Conservation (phyloP, 2,329 filamentous ascomycete species). For the Pyrenochaeta sp. region DNA sequence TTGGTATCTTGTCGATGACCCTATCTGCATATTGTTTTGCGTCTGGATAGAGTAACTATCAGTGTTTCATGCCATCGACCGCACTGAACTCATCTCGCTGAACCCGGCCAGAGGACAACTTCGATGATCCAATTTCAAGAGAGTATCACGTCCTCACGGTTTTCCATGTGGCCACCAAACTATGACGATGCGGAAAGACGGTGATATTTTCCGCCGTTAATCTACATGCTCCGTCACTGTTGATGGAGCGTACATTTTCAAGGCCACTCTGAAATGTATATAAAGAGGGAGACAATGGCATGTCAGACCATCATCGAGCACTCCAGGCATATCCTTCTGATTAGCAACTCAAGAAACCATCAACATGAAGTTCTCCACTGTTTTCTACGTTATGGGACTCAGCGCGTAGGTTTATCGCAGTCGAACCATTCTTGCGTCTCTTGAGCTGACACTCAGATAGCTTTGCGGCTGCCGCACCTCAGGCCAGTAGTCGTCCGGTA, state of each 20-base stretch:
- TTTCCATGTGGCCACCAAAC: background rate
- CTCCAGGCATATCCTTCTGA: conserved; percentile 7
- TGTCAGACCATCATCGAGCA: conserved; percentile 8
- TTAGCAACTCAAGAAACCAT: conserved; percentile 6
- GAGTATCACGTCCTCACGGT: background rate
- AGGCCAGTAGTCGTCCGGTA: conserved; percentile 14
- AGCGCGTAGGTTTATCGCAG: conserved; percentile 21
- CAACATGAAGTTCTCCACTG: conserved; percentile 39
- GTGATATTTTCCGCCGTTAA: conserved; percentile 3
- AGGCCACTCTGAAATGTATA: conserved; percentile 9
- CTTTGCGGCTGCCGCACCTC: conserved; percentile 26
- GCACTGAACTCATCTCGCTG: conserved; percentile 13
- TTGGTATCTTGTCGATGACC: conserved; percentile 2
- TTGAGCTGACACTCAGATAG: conserved; percentile 17
- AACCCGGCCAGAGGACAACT: conserved; percentile 10
- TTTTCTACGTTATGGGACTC: conserved; percentile 26
- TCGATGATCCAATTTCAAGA: conserved; percentile 1
- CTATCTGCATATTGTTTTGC: conserved; percentile 28
- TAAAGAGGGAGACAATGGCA: conserved; percentile 15
- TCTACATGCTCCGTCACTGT: conserved; percentile 3
- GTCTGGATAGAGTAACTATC: conserved; percentile 9
- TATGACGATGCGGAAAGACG: background rate
- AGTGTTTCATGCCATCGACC: conserved; percentile 1
- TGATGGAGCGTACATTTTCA: background rate
- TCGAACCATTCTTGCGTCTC: background rate